phyloP scores from a whole-genome alignment of 1,284 basidiomycete genomes.

The Rhizoctonia solani region DNA sequence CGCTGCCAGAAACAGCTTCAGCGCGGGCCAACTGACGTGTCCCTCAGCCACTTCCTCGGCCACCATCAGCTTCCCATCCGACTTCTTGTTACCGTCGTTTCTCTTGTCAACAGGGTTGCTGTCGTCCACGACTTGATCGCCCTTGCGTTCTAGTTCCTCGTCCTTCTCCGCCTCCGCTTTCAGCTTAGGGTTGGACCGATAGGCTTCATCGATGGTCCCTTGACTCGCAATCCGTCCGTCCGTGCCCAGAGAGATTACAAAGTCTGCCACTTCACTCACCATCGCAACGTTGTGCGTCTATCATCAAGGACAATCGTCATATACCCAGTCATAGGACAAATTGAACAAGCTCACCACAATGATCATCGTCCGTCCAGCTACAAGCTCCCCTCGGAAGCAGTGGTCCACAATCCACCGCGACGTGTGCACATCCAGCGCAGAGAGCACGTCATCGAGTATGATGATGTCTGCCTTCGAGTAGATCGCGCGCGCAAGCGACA shows the following conservation, averaged over 20 bases:
- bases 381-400: slow-evolving; percentile 69
- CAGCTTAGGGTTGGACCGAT: slow-evolving; percentile 49
- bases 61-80: slow-evolving; percentile 56
- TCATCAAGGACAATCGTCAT: slow-evolving; percentile 31
- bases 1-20: slow-evolving; percentile 40
- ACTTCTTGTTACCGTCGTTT: slow-evolving; percentile 43
- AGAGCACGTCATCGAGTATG: no score
- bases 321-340: background rate
- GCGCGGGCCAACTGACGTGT: slow-evolving; percentile 55
- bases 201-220: slow-evolving; percentile 53
- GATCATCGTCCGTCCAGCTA: slow-evolving; percentile 69
- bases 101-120: slow-evolving; percentile 43
- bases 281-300: slow-evolving; percentile 74
- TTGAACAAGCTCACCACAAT: slow-evolving; percentile 63
- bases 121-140: slow-evolving; percentile 42
- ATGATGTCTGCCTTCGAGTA: no score
- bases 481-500: no score
- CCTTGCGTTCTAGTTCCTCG: slow-evolving; percentile 49
- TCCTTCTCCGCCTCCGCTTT: slow-evolving; percentile 41
- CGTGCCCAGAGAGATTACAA: slow-evolving; percentile 59
- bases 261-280: slow-evolving; percentile 64
- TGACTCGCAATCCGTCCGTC: slow-evolving; percentile 58
- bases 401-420: slow-evolving; percentile 77
- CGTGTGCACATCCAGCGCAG: slow-evolving; percentile 60
- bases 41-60: no score